A percentile compares a stretch with the other conserved stretches of the same genome.
Conservation (phyloP, 768 basidiomycete genomes). For the Filobasidium floriforme region DNA sequence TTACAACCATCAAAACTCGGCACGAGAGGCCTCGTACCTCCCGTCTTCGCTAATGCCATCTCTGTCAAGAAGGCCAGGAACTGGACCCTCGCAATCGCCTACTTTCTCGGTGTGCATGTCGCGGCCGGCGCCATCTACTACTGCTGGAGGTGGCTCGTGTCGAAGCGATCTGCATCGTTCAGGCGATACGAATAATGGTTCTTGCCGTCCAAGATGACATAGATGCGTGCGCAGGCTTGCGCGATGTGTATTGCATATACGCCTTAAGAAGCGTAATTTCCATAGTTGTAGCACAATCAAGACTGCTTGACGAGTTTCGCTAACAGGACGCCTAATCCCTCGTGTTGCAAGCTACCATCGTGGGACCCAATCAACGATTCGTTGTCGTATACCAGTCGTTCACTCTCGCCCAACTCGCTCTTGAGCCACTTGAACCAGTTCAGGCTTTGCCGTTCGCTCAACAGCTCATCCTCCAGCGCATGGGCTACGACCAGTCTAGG, state of each 20-base stretch:
- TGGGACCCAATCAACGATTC: conserved; percentile 26
- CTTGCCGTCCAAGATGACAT: no score
- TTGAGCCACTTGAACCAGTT: conserved; percentile 21
- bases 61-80: not conserved
- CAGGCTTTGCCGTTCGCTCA: conserved; percentile 26
- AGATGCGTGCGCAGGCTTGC: no score
- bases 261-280: no score
- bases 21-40: not conserved
- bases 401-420: not conserved
- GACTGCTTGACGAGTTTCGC: conserved; percentile 11
- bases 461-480: conserved; percentile 30
- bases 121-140: not conserved
- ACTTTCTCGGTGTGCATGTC: not conserved
- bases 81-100: not conserved
- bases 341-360: conserved; percentile 26
- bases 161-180: no score
- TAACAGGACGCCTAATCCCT: conserved; percentile 24
- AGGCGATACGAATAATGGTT: no score
- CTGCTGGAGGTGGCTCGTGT: not conserved
- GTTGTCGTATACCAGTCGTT: conserved; percentile 23
- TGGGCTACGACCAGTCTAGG: conserved; percentile 26
- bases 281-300: not conserved
- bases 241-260: no score
- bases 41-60: not conserved
- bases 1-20: not conserved